Evolutionary conservation across 371 early-diverging fungal genomes (phyloP).

Genomic region (Nematocida sp.): DNA sequence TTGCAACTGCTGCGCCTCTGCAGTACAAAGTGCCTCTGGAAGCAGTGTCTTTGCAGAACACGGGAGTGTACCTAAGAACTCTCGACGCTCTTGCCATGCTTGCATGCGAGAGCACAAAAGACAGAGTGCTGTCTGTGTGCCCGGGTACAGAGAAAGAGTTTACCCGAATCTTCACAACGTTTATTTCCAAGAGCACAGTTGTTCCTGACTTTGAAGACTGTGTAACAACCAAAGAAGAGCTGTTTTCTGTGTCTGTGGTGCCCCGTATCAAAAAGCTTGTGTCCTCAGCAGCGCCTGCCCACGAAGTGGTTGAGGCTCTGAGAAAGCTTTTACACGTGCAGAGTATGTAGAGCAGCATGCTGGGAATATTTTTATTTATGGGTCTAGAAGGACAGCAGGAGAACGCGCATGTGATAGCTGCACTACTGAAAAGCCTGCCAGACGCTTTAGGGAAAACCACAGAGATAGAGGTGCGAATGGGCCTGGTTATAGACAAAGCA

Average conservation of each 20-base stretch:
- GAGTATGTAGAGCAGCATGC: not conserved
- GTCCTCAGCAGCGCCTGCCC: not conserved
- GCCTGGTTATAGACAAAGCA: slow-evolving; percentile 28
- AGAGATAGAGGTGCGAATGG: slow-evolving; percentile 42
- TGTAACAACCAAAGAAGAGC: too few relatives aligned
- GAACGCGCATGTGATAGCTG: slow-evolving; percentile 8
- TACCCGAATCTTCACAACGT: not conserved
- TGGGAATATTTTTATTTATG: slow-evolving; percentile 26
- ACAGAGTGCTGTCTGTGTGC: not conserved
- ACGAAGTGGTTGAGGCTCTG: not conserved
- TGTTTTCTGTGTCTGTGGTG: too few relatives aligned
- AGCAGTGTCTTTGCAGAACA: not conserved
- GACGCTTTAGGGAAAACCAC: not conserved
- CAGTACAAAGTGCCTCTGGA: not conserved
- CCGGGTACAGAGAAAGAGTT: not conserved
- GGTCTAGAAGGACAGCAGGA: not conserved
- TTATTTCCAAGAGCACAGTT: too few relatives aligned
- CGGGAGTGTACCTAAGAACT: not conserved
- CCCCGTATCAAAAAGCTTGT: not conserved
- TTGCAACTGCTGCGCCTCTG: not conserved
- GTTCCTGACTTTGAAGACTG: too few relatives aligned
- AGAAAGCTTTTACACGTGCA: not conserved
- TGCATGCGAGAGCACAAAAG: not conserved
- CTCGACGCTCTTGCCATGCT: not conserved
- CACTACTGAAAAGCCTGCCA: slow-evolving; percentile 2